Conservation (phyloP, 176 grass and related monocot species). For the Oryza glaberrima region DNA sequence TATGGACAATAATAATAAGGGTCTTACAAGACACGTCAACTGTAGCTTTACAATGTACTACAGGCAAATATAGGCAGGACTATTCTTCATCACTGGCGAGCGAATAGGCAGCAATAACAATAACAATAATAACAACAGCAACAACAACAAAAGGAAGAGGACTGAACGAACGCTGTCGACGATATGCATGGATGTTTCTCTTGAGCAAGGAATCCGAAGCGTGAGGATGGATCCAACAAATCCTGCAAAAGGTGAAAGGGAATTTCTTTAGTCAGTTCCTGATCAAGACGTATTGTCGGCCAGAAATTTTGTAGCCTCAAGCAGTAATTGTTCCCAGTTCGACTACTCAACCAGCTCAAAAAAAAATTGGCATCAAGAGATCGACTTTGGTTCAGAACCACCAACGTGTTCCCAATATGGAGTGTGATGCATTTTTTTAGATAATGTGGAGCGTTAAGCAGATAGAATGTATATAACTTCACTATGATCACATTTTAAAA, state of each 20-base stretch:
- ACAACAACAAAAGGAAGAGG: not conserved
- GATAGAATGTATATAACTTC: not conserved
- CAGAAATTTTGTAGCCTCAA: not conserved
- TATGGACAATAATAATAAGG: not conserved
- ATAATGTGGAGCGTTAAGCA: not conserved
- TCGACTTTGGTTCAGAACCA: not conserved
- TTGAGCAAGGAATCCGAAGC: constrained; percentile 43
- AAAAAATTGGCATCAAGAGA: not conserved
- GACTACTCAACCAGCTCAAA: not conserved
- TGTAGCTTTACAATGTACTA: constrained; percentile 33
- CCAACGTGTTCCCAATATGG: not conserved
- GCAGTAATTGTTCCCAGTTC: not conserved
- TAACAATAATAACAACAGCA: not conserved
- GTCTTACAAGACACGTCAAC: constrained; percentile 45
- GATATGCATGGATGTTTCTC: constrained; percentile 44
- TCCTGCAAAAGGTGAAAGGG: constrained; percentile 27
- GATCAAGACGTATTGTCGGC: not conserved
- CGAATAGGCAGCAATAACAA: constrained; percentile 20
- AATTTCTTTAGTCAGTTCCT: not conserved
- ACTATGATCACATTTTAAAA: not conserved
- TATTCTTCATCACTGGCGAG: constrained; percentile 37
- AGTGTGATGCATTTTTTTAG: not conserved
- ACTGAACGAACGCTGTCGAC: constrained; percentile 32
- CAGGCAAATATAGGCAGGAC: constrained; percentile 26
- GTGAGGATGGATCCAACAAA: constrained; percentile 41